phyloP scores from a whole-genome alignment of 208 protist genomes.

The Leishmania aethiopica region DNA sequence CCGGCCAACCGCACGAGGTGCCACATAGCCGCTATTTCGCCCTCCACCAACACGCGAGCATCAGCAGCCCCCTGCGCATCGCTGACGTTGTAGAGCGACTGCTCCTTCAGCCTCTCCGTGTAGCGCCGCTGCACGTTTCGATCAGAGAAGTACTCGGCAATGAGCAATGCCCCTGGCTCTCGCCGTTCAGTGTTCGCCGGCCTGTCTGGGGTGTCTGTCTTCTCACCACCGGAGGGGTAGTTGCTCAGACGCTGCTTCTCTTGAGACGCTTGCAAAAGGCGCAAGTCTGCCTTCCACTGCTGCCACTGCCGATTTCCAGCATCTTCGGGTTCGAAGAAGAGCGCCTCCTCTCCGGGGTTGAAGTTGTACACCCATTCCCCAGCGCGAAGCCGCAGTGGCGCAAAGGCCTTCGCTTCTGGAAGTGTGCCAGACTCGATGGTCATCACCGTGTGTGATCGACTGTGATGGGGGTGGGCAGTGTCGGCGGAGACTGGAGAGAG shows the following conservation, averaged over 20 bases:
- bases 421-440: conserved; percentile 24
- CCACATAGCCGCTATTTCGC: conserved; percentile 19
- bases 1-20: background rate
- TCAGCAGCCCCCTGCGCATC: background rate
- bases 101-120: conserved; percentile 3
- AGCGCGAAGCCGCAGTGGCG: background rate
- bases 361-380: conserved; percentile 53
- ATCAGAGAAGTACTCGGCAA: conserved; percentile 25
- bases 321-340: conserved; percentile 64
- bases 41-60: background rate
- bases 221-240: background rate
- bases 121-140: conserved; percentile 16
- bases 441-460: background rate
- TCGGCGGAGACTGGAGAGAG: background rate
- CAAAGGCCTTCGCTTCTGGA: conserved; percentile 21
- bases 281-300: conserved; percentile 20
- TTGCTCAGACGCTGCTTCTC: conserved; percentile 7
- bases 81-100: conserved; percentile 8
- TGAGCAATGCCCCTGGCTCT: no score
- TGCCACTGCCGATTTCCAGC: conserved; percentile 39
- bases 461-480: no score
- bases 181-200: background rate
- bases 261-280: conserved; percentile 18
- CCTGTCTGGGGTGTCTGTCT: background rate
- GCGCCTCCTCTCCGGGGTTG: conserved; percentile 27